Conservation (phyloP, 768 basidiomycete species). For the Roridomyces roridus region DNA sequence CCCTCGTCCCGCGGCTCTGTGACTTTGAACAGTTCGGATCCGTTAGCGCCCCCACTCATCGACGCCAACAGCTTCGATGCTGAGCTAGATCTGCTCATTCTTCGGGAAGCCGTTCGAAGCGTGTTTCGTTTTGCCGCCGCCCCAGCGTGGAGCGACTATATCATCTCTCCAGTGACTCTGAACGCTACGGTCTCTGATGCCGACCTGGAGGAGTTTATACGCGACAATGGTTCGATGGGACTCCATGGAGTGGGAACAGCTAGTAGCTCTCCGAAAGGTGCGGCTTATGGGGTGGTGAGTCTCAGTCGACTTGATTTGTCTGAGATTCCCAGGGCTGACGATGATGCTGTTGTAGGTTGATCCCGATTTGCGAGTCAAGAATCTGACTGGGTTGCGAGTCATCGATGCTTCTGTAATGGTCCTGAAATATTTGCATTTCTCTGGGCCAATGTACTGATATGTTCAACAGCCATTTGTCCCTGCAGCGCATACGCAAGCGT, state of each 20-base stretch:
- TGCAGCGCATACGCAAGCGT: too few species aligned
- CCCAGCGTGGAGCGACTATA: slow-evolving; percentile 33
- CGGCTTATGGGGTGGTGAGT: slow-evolving; percentile 41
- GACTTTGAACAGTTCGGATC: slow-evolving; percentile 47
- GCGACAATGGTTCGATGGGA: slow-evolving; percentile 25
- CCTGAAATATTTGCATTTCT: too few species aligned
- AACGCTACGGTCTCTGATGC: slow-evolving; percentile 31
- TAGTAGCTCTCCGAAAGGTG: slow-evolving; percentile 35
- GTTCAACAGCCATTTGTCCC: too few species aligned
- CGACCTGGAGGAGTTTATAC: slow-evolving; percentile 32
- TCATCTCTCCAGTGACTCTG: slow-evolving; percentile 28
- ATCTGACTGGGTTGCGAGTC: slow-evolving; percentile 42
- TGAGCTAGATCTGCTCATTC: slow-evolving; percentile 35
- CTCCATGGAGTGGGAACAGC: slow-evolving; percentile 42
- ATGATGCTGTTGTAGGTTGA: too few species aligned
- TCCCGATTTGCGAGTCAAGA: slow-evolving; percentile 43
- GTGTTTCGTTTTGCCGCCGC: slow-evolving; percentile 32
- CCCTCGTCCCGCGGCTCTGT: slow-evolving; percentile 32
- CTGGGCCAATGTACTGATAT: too few species aligned
- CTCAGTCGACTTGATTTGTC: too few species aligned
- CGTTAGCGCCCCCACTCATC: slow-evolving; percentile 55
- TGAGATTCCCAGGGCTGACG: too few species aligned
- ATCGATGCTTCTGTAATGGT: slow-evolving; percentile 43
- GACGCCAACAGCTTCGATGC: slow-evolving; percentile 52
- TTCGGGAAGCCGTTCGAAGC: slow-evolving; percentile 32